phyloP scores from a whole-genome alignment of 192 early-diverging fungal species.

The Umbelopsis vinacea region DNA sequence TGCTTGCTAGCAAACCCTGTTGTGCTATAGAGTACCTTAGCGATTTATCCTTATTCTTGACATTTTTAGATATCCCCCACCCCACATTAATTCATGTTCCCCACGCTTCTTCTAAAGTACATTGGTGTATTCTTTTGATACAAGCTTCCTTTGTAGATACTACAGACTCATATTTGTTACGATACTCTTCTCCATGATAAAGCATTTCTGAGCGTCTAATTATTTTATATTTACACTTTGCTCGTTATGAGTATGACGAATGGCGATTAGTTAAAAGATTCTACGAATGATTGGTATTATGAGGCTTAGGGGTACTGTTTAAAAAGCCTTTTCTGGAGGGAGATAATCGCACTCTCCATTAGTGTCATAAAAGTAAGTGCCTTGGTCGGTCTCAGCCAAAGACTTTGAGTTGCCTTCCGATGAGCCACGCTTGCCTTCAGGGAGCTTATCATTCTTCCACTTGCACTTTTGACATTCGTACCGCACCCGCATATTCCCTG shows the following conservation, averaged over 20 bases:
- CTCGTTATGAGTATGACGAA: conserved; percentile 6
- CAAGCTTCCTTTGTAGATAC: conserved; percentile 17
- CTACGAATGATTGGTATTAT: neutral
- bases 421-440: conserved; percentile 24
- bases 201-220: conserved; percentile 16
- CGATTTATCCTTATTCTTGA: neutral
- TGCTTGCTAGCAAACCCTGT: neutral
- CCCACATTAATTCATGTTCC: neutral
- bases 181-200: conserved; percentile 22
- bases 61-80: neutral
- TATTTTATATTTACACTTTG: conserved; percentile 2
- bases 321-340: conserved; percentile 12
- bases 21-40: neutral
- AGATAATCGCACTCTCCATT: conserved; percentile 19
- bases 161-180: conserved; percentile 11
- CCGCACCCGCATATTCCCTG: conserved; percentile 34
- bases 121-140: neutral
- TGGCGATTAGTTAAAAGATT: neutral
- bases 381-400: conserved; percentile 11
- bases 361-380: conserved; percentile 13
- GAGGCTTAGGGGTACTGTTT: neutral
- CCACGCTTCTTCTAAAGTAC: neutral
- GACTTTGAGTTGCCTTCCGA: conserved; percentile 14
- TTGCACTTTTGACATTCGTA: conserved; percentile 40
- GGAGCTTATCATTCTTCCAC: conserved; percentile 39